phyloP scores from a whole-genome alignment of 1,284 basidiomycete species.

The Microbotryum silenes-acaulis region DNA sequence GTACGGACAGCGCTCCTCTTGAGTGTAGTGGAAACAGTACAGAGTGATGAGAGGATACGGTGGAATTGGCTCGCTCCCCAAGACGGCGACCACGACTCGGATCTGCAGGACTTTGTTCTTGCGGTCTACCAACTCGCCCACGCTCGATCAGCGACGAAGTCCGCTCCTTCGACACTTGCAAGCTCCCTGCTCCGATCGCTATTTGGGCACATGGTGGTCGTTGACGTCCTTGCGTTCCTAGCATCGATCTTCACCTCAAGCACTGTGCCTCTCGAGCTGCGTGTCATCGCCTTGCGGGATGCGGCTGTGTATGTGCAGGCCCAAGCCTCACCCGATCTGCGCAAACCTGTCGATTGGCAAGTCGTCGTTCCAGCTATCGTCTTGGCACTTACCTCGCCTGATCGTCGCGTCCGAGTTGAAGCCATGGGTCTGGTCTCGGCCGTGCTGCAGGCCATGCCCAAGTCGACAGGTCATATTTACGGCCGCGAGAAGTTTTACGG shows the following conservation, averaged over 20 bases:
- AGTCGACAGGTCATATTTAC: constrained; percentile 57
- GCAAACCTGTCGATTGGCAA: constrained; percentile 60
- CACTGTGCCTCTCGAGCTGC: constrained; percentile 43
- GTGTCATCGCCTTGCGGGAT: constrained; percentile 68
- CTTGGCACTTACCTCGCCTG: constrained; percentile 53
- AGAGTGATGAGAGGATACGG: background rate
- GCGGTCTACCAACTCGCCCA: constrained; percentile 58
- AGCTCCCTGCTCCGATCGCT: constrained; percentile 55
- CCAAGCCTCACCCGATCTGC: constrained; percentile 45
- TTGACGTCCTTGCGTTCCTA: constrained; percentile 72
- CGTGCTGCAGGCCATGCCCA: constrained; percentile 40
- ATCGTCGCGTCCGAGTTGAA: constrained; percentile 52
- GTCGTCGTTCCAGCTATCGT: constrained; percentile 70
- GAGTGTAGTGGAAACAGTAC: constrained; percentile 20
- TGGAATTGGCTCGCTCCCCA: constrained; percentile 30
- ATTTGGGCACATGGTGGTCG: constrained; percentile 57
- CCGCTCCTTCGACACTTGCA: constrained; percentile 47
- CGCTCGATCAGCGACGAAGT: constrained; percentile 36
- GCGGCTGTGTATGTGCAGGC: constrained; percentile 53
- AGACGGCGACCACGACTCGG: background rate
- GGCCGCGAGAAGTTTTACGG: constrained; percentile 79
- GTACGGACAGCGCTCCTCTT: constrained; percentile 36
- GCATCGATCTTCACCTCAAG: constrained; percentile 55
- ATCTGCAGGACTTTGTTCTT: background rate
- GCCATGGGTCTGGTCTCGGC: constrained; percentile 58